Base-by-base conservation (phyloP, 805 yeast species). In the Jamesozyma lodderae region DNA sequence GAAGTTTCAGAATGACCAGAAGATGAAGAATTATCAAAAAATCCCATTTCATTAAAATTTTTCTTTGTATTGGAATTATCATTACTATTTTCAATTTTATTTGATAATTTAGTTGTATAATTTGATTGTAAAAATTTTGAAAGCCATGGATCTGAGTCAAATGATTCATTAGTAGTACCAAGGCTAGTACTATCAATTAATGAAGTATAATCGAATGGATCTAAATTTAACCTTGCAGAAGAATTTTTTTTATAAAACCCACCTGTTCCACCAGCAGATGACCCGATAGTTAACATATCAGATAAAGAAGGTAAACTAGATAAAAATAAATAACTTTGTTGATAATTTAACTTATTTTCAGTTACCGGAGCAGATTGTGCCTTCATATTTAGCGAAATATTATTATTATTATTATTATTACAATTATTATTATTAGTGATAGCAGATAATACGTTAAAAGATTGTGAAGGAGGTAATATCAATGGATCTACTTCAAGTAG, bases 31-130 rank as follows among this genome's bases (percentile, higher is more conserved):
- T 38, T 32, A 6, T 40, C 35, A 17, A 26, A 33, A 41, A 81
- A 79, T 0, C 86, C 86, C 36, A 79, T 71, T 35, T 72, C 70
- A 44, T 78, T 66, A 36, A 69, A 53, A 44, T 75, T 40, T 68
- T 66, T 14, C 64, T 68, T 19, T 9, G 17, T 19, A 2, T 33
- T 8, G 14, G 36, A 29, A 16, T 11, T 25, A n/a, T 41, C 35
- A 9, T 23, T 23, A 26, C 21, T 27, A 8, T 8, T 18, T 19
- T 10, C n/a, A 8, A 19, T 19, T 15, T 4, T 13, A 23, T 8
- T 13, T 5, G 14, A 17, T 17, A n/a, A 20, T 11, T 15, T n/a
- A n/a, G n/a, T n/a, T n/a, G n/a, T n/a, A n/a, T n/a, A n/a, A n/a
- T n/a, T n/a, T n/a, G n/a, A n/a, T n/a, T 33, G 39, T 17, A 45